Conservation (phyloP, 768 basidiomycete species). For the Ramaria rubella region DNA sequence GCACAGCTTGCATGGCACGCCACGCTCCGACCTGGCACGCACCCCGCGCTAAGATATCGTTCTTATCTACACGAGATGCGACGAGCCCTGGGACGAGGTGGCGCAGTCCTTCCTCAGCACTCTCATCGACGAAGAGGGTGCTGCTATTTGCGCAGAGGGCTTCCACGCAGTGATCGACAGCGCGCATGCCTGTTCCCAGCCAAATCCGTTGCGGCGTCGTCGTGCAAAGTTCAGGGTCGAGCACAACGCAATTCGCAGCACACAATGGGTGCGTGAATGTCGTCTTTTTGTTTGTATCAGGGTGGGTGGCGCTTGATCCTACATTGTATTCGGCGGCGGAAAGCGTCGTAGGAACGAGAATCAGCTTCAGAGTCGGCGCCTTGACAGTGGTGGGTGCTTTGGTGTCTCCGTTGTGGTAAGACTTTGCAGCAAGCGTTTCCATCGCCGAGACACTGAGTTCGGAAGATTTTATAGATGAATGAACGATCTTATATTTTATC, state of each 20-base stretch:
- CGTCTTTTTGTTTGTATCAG: neutral
- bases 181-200: slow-evolving; percentile 8
- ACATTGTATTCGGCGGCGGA: slow-evolving; percentile 6
- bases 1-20: neutral
- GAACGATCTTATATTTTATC: neutral
- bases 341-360: slow-evolving; percentile 1
- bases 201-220: slow-evolving; percentile 3
- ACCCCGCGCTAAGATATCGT: neutral
- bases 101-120: neutral
- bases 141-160: neutral
- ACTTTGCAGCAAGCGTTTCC: neutral
- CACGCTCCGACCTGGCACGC: slow-evolving; percentile 4
- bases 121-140: neutral
- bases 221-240: slow-evolving; percentile 5
- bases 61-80: neutral
- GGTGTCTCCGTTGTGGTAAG: neutral
- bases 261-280: neutral
- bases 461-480: neutral
- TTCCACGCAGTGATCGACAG: slow-evolving; percentile 9
- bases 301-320: neutral
- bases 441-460: neutral
- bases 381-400: neutral
- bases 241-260: slow-evolving; percentile 2
- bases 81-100: neutral
- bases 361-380: neutral